A percentile compares a stretch with the other conserved stretches of the same genome.
These are phyloP conservation scores for Paramecium biaurelia DNA, from an alignment of 73 alveolate genomes.

Conservation along the genomic window DNA sequence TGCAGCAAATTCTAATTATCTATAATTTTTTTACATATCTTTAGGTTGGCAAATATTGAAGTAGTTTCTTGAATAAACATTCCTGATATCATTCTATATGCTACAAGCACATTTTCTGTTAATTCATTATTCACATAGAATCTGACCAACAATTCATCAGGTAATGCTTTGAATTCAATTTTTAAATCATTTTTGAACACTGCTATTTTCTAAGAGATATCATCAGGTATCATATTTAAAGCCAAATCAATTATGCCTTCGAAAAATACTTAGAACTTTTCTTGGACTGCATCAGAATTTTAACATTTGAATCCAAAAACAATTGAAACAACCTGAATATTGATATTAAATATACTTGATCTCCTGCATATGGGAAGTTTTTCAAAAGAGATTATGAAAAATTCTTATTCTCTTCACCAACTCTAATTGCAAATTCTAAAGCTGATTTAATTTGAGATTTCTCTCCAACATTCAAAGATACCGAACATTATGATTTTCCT, in stretches of 20 bases:
- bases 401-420: slow-evolving; percentile 12
- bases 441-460: background rate
- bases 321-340: background rate
- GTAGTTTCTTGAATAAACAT: background rate
- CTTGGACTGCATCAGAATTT: background rate
- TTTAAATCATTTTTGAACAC: background rate
- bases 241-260: background rate
- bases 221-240: background rate
- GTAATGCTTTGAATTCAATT: background rate
- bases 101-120: background rate
- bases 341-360: background rate
- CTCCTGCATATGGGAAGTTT: background rate
- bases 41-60: background rate
- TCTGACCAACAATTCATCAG: background rate
- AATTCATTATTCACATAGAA: background rate
- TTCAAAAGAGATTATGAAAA: background rate
- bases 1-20: background rate
- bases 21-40: background rate
- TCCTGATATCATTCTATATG: background rate
- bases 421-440: background rate
- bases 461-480: slow-evolving; percentile 11
- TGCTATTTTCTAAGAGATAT: background rate
- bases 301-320: background rate
- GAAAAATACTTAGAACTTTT: background rate
- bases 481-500: background rate